Evolutionary conservation across 345 rosid species (phyloP), one percentile per base, ranked within the genome.

Genomic region (Turritis glabra): DNA sequence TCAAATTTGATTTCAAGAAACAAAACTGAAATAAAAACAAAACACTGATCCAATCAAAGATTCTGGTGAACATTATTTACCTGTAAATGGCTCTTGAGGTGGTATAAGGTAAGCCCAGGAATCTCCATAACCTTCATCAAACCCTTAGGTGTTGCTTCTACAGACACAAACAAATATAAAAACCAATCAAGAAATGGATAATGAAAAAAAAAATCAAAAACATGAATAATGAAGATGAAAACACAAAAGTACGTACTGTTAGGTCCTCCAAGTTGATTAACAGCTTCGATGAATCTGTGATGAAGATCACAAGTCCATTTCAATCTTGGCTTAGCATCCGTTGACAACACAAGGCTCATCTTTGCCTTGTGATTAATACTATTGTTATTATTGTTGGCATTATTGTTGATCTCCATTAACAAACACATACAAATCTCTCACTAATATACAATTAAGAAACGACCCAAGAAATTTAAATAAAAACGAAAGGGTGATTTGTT

Each of bases 231-330:
- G 72, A 71, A 64, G 43, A 25, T n/a, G 9, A 27, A 60, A 33
- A 74, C 7, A 54, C 10, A 52, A 53, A 41, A 15, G 8, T 8
- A 79, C 80, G 52, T 82, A 95, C 99, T 92, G 71, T 95, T 89
- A 73, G 97, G 82, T 30, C 99, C 99, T 58, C 96, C 97, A 58
- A 95, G 88, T 37, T 85, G 99, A 75, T 76, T 67, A 79, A 95
- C 83, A 0, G 93, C 92, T 65, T 92, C 97, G 12, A 86, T 82
- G 79, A 95, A 95, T 73, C 85, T 82, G 26, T 83, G 93, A 81
- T 92, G 99, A 52, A 95, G 96, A 79, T 95, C 99, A 54, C 87
- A 82, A 74, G 92, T 89, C 99, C 99, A 92, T 80, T 95, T 95
- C 26, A 95, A 85, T 83, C 97, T 92, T 50, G 99, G 99, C 80